Conservation (phyloP, 257 asterid genomes). For the Verbascum thapsus region DNA sequence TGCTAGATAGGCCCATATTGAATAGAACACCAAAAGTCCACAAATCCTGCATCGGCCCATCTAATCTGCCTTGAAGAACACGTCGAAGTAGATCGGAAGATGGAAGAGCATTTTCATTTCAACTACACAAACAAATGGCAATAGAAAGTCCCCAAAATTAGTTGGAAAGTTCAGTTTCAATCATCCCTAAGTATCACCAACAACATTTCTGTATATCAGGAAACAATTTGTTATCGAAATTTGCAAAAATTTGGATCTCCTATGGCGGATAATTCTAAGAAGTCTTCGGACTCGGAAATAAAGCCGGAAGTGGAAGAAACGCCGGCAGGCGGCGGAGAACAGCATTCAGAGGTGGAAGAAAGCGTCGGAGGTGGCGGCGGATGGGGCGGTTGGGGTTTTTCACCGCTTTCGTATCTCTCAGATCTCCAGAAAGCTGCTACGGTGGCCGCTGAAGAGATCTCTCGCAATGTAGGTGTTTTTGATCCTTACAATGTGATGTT, state of each 20-base stretch:
- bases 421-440: constrained; percentile 87
- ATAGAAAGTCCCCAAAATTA: constrained; percentile 2
- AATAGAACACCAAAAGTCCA: too few relatives aligned
- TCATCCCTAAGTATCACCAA: not conserved
- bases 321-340: constrained; percentile 26
- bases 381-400: constrained; percentile 90
- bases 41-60: too few relatives aligned
- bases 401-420: constrained; percentile 70
- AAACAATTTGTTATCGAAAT: not conserved
- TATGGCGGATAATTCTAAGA: constrained; percentile 58
- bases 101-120: constrained; percentile 22
- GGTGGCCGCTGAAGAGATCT: constrained; percentile 86
- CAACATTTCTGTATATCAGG: not conserved
- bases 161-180: constrained; percentile 7
- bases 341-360: constrained; percentile 34
- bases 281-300: constrained; percentile 46
- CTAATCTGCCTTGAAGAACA: constrained; percentile 31
- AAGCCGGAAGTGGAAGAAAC: constrained; percentile 36
- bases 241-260: constrained; percentile 14
- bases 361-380: constrained; percentile 55
- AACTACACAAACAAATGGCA: not conserved
- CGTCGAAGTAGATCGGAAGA: constrained; percentile 30
- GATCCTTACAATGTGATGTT: not conserved
- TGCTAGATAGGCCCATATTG: too few relatives aligned
- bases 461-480: constrained; percentile 66